Evolutionary conservation across 164 flowering plant species (phyloP).

Genomic region (Cinnamomum micranthum): DNA sequence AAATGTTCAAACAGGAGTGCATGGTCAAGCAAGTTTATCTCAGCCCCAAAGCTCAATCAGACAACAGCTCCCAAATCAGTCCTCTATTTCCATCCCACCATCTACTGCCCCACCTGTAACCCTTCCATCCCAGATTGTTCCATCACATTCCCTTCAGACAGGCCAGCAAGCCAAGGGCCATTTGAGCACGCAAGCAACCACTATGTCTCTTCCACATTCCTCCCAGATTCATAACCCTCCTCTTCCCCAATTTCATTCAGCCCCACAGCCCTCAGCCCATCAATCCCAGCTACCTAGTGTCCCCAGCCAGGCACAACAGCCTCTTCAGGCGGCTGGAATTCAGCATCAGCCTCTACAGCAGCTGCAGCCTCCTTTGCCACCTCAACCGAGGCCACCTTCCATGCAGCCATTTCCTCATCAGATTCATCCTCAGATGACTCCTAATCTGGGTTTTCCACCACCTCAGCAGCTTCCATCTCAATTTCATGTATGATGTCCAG

Average conservation of each 20-base stretch:
- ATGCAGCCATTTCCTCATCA: conserved; percentile 59
- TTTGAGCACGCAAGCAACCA: conserved; percentile 33
- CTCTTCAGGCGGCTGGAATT: conserved; percentile 40
- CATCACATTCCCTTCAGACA: conserved; percentile 41
- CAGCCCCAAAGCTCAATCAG: conserved; percentile 35
- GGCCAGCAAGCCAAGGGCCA: conserved; percentile 36
- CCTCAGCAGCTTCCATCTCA: conserved; percentile 66
- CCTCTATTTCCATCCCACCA: conserved; percentile 30
- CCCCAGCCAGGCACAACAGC: conserved; percentile 57
- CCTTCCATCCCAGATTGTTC: conserved; percentile 38
- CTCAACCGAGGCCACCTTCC: conserved; percentile 57
- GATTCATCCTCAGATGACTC: conserved; percentile 57
- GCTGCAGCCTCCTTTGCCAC: conserved; percentile 64
- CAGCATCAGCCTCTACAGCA: conserved; percentile 38
- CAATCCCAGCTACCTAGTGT: conserved; percentile 44
- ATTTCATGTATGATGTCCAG: conserved; percentile 60
- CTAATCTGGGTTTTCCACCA: conserved; percentile 55
- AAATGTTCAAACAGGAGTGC: conserved; percentile 30
- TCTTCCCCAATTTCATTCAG: conserved; percentile 40
- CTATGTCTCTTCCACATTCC: conserved; percentile 42
- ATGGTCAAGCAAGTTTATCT: conserved; percentile 48
- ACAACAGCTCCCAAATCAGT: conserved; percentile 43
- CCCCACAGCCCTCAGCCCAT: conserved; percentile 47
- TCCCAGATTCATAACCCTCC: conserved; percentile 51
- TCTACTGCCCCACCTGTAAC: conserved; percentile 26